Percentiles rank a stretch among this genome's conserved stretches.
phyloP scores from a whole-genome alignment of 768 basidiomycete species.

The Phylloporus arenicola region DNA sequence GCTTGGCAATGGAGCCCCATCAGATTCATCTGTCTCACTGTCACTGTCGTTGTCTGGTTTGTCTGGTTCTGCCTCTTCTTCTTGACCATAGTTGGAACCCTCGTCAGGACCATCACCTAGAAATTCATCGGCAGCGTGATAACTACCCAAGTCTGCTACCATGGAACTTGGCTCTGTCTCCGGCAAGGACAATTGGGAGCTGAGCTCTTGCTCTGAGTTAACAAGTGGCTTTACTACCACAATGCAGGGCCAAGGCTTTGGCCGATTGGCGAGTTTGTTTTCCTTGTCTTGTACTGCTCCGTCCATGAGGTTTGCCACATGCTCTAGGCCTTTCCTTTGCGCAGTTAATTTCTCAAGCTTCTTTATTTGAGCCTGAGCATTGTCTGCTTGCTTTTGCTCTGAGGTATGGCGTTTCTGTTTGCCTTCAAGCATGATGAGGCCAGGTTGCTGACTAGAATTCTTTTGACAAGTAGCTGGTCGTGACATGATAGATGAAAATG shows the following conservation, averaged over 20 bases:
- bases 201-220: too few species aligned
- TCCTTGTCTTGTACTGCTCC: not conserved
- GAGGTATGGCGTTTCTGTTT: not conserved
- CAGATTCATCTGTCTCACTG: too few species aligned
- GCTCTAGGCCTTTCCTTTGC: not conserved
- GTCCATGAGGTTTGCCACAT: not conserved
- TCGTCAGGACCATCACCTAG: too few species aligned
- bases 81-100: too few species aligned
- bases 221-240: not conserved
- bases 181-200: too few species aligned
- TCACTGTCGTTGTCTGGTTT: too few species aligned
- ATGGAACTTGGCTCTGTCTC: too few species aligned
- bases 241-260: not conserved
- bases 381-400: conserved; percentile 1
- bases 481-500: not conserved
- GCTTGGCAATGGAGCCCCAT: too few species aligned
- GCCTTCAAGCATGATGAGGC: not conserved
- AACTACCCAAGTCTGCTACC: too few species aligned
- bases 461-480: not conserved
- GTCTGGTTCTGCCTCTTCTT: too few species aligned
- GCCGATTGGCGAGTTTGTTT: not conserved
- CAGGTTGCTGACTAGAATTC: conserved; percentile 4
- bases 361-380: not conserved
- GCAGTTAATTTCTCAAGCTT: not conserved
- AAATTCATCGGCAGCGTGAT: too few species aligned